Evolutionary conservation across 2,329 filamentous ascomycete genomes (phyloP).

Genomic region (Verticillium dahliae): DNA sequence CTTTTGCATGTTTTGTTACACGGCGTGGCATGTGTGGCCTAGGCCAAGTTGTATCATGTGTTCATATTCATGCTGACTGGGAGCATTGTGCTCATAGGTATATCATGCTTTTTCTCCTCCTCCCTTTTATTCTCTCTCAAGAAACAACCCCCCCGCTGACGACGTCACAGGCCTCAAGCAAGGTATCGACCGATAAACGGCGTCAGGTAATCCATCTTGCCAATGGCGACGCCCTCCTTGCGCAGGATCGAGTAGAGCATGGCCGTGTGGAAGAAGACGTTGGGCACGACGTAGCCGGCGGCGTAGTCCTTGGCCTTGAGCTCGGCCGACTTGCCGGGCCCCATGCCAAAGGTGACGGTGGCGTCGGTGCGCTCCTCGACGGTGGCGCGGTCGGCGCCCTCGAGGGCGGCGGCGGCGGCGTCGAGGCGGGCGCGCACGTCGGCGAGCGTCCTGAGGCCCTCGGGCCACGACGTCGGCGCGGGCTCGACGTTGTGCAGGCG

Average conservation of each 20-base stretch:
- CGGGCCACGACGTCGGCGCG: not conserved
- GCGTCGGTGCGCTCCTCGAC: not conserved
- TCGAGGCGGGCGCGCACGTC: not conserved
- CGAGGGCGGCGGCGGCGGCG: not conserved
- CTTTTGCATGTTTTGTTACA: not conserved
- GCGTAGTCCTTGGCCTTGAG: slow-evolving; percentile 33
- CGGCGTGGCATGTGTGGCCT: not conserved
- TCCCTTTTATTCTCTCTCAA: not conserved
- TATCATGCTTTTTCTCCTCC: not conserved
- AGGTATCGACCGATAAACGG: slow-evolving; percentile 23
- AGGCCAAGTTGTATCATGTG: not conserved
- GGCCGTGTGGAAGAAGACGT: slow-evolving; percentile 57
- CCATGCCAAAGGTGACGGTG: slow-evolving; percentile 16
- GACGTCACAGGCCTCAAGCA: not conserved
- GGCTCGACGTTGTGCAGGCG: not conserved
- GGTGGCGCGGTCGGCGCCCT: not conserved
- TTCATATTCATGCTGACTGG: not conserved
- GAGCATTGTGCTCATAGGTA: no score
- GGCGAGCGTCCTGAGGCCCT: not conserved
- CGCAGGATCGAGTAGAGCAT: slow-evolving; percentile 56
- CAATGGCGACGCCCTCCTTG: slow-evolving; percentile 53
- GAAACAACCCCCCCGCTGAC: not conserved
- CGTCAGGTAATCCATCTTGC: slow-evolving; percentile 50
- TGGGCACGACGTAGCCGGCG: slow-evolving; percentile 44
- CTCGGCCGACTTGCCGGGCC: slow-evolving; percentile 17